Base-by-base conservation (phyloP, 2,329 filamentous ascomycete species). In the Botryotinia globosa region DNA sequence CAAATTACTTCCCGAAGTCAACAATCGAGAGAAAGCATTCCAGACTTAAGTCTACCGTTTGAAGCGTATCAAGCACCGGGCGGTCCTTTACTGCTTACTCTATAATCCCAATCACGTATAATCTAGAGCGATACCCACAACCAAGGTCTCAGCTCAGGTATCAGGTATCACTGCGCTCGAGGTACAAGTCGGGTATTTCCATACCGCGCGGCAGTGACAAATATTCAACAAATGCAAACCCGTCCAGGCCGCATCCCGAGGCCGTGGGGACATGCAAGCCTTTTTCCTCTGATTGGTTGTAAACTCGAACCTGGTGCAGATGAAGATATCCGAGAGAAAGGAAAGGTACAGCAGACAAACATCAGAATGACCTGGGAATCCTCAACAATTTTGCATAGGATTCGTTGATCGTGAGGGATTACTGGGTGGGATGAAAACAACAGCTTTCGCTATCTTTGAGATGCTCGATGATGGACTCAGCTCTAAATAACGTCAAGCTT, bases 191-290 rank as follows among this genome's bases (percentile, higher is more conserved):
- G 64, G 64, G n/a, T 39, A 32, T 42, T 56, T 54, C 22, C 65
- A 56, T 42, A 42, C 34, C 48, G 34, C 48, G 65, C 65, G 65
- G 65, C n/a, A 56, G 25, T 42, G 16, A 67, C 48, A 16, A 37
- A 42, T 25, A 54, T 66, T 39, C 9, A 66, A 37, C 64, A 67
- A 32, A 67, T 42, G 56, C 48, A 67, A 67, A 42, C 34, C 45
- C 48, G 25, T 67, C 25, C 16, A 67, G 64, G 64, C 29, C 64
- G 34, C 64, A 67, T 67, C 48, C 48, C 48, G 34, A 67, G 64
- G 18, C 37, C 34, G 8, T 67, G 34, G 48, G 29, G 48, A 32
- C 14, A 42, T 29, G 48, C 64, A 56, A n/a, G 18, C 25, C 45
- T 29, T n/a, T 10, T 32, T 25, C 39, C 48, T 18, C 39, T 67